Base-by-base conservation (phyloP, 192 early-diverging fungal genomes). In the Phlyctochytrium bullatum region DNA sequence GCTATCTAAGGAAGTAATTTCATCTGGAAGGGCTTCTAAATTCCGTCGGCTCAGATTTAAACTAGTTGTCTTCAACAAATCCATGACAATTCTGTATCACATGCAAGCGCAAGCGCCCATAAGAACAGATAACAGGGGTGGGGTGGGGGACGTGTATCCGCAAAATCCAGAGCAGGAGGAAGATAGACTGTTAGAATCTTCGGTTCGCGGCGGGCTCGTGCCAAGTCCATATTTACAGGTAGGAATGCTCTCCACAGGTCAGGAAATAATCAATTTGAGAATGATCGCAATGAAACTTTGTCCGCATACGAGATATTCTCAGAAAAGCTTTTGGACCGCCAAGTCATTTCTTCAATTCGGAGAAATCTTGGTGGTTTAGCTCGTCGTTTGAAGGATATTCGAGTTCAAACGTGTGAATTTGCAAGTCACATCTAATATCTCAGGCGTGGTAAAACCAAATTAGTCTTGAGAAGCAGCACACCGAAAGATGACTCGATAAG, bases 71-170 rank as follows among this genome's bases (percentile, higher is more conserved):
- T n/a, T n/a, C n/a, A n/a, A n/a, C n/a, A n/a, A n/a, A n/a, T n/a
- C n/a, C n/a, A n/a, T n/a, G n/a, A n/a, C n/a, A n/a, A n/a, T n/a
- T n/a, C n/a, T n/a, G n/a, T n/a, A n/a, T n/a, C n/a, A n/a, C n/a
- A n/a, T n/a, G n/a, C n/a, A n/a, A n/a, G n/a, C n/a, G n/a, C n/a
- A n/a, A n/a, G n/a, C n/a, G n/a, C n/a, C n/a, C n/a, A n/a, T n/a
- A n/a, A n/a, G n/a, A n/a, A n/a, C n/a, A n/a, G n/a, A n/a, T n/a
- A n/a, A n/a, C n/a, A n/a, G n/a, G n/a, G n/a, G n/a, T n/a, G n/a
- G n/a, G n/a, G n/a, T n/a, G n/a, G n/a, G n/a, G 53, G 65, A 72
- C 27, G 27, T 57, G 12, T 57, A 57, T 28, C 54, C 54, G 27
- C 54, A 57, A 25, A 28, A 10, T 6, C 12, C 54, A 25, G 54